phyloP scores from a whole-genome alignment of 805 yeast species.

The Naumovozyma dairenensis region DNA sequence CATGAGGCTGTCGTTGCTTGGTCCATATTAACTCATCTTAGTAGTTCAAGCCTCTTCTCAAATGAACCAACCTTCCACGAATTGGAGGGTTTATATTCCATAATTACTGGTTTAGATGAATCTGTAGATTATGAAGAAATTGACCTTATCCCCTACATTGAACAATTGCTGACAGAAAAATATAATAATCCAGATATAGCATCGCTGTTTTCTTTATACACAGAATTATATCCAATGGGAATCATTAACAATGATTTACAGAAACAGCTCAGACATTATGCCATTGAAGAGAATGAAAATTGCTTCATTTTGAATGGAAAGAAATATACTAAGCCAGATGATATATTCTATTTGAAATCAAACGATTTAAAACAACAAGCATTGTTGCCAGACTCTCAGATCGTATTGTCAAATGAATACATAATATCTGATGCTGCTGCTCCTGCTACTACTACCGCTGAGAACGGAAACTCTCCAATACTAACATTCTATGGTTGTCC shows the following conservation, averaged over 20 bases:
- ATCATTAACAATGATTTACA: not conserved
- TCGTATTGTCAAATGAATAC: slow-evolving; percentile 45
- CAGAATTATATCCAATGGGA: slow-evolving; percentile 15
- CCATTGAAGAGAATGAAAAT: slow-evolving; percentile 3
- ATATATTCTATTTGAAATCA: slow-evolving; percentile 69
- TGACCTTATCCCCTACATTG: slow-evolving; percentile 3
- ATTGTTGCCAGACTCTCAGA: slow-evolving; percentile 9
- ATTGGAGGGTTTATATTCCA: slow-evolving; percentile 10
- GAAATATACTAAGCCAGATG: slow-evolving; percentile 54
- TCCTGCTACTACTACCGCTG: too few species aligned
- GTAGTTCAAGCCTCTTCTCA: too few species aligned
- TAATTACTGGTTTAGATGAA: slow-evolving; percentile 6
- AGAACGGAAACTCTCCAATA: slow-evolving; percentile 39
- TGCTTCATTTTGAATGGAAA: slow-evolving; percentile 21
- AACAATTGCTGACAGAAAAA: slow-evolving; percentile 1
- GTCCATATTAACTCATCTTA: slow-evolving; percentile 8
- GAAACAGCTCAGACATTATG: too few species aligned
- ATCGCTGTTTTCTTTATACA: slow-evolving; percentile 9
- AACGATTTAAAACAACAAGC: slow-evolving; percentile 26
- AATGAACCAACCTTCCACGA: too few species aligned
- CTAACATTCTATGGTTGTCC: slow-evolving; percentile 62
- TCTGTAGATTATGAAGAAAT: slow-evolving; percentile 2
- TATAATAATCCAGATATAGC: slow-evolving; percentile 8
- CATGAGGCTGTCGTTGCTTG: slow-evolving; percentile 9
- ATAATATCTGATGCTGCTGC: slow-evolving; percentile 52